Evolutionary conservation across 2,329 filamentous ascomycete genomes (phyloP), one percentile per base, ranked within the genome.

Genomic region (Monilinia vaccinii-corymbosi): DNA sequence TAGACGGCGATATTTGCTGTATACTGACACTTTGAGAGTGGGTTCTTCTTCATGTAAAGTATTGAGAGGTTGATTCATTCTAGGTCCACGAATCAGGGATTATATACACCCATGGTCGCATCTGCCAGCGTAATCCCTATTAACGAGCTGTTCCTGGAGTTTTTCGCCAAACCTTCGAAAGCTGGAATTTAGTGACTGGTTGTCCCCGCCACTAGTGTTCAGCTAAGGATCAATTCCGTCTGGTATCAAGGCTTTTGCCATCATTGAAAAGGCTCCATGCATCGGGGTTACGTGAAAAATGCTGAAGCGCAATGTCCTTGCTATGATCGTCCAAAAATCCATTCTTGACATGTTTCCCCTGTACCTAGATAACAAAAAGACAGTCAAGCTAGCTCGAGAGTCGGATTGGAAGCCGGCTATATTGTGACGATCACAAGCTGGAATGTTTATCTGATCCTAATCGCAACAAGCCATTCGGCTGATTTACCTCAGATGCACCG

Each of bases 261-360:
- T n/a, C 28, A 6, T 44, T 51, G 32, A 21, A 23, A 16, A 18
- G 36, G n/a, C 25, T 40, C 44, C 25, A 28, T 52, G 56, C n/a
- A 58, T 32, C 49, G 16, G 32, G 36, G 36, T 58, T 58, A 58
- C 56, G 36, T 58, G 25, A n/a, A 48, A 44, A 28, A 18, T 25
- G 4, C 42, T 52, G 36, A 49, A 51, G 36, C 28, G 38, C 23
- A 32, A 49, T 32, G 36, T 28, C 36, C 16, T 52, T 34, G 8
- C n/a, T 34, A 52, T 52, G 46, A 52, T 52, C 36, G 36, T 32
- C 46, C 18, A n/a, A 51, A 16, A 52, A n/a, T 34, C 21, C 28
- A 45, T 45, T 52, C 38, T 42, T 51, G 47, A 52, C 21, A 52
- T 34, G 13, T 21, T 18, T 32, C 36, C 23, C 36, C 46, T 32